Conservation (phyloP, 352 stramenopile species). For the Phytophthora colocasiae region DNA sequence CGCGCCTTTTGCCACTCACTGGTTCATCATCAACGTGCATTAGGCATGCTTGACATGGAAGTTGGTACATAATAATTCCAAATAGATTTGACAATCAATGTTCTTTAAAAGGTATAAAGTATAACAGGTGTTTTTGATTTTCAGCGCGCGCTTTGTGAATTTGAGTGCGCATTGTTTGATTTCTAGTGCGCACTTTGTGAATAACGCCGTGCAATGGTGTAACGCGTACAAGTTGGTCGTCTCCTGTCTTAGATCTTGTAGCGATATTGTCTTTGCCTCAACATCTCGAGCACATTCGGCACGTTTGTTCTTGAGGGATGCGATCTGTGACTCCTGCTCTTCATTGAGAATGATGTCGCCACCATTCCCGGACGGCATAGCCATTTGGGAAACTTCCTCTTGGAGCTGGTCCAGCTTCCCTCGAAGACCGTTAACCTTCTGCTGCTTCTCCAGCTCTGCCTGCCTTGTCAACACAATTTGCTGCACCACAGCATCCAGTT, state of each 20-base stretch:
- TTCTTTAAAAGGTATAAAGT: too few species aligned
- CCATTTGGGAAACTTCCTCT: slow-evolving; percentile 68
- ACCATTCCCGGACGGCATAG: slow-evolving; percentile 43
- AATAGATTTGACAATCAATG: too few species aligned
- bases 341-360: slow-evolving; percentile 68
- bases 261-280: slow-evolving; percentile 68
- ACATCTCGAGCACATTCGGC: slow-evolving; percentile 74
- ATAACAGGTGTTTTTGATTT: too few species aligned
- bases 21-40: too few species aligned
- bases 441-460: slow-evolving; percentile 74
- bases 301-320: slow-evolving; percentile 73
- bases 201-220: too few species aligned
- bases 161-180: too few species aligned
- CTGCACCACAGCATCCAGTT: slow-evolving; percentile 74
- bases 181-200: too few species aligned
- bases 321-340: slow-evolving; percentile 75
- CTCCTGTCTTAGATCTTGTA: slow-evolving; percentile 75
- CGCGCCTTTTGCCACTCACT: too few species aligned
- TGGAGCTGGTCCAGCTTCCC: slow-evolving; percentile 69
- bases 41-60: too few species aligned
- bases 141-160: too few species aligned
- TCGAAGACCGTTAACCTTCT: slow-evolving; percentile 74
- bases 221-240: slow-evolving; percentile 69
- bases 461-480: slow-evolving; percentile 69
- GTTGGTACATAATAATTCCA: too few species aligned